Conservation (phyloP, 2,329 filamentous ascomycete genomes). For the Domatiomyces globalis region DNA sequence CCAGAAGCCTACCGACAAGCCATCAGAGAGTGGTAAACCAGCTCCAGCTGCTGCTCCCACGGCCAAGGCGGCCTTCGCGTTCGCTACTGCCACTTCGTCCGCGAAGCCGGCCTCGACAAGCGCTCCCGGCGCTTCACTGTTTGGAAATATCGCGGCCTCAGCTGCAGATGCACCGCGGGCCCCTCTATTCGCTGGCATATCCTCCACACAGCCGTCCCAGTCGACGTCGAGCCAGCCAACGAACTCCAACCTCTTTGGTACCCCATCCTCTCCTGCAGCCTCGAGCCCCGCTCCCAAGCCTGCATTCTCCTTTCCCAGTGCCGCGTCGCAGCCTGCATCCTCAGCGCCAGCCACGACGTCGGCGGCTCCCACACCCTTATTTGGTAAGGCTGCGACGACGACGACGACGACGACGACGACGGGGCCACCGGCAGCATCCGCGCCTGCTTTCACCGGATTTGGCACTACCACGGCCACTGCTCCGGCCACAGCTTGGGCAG, state of each 20-base stretch:
- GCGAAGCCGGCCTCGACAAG: not conserved
- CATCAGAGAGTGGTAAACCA: no score
- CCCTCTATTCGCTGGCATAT: not conserved
- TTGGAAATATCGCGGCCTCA: not conserved
- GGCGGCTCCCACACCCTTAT: conserved; percentile 13
- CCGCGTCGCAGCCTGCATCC: conserved; percentile 7
- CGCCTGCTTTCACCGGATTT: conserved; percentile 5
- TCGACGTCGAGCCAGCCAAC: conserved; percentile 1
- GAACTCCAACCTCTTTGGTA: conserved; percentile 6
- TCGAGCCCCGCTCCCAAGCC: conserved; percentile 5
- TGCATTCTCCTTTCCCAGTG: conserved; percentile 4
- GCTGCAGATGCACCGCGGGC: not conserved
- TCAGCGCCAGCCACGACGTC: conserved; percentile 7
- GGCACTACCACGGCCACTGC: conserved; percentile 3
- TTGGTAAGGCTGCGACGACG: not conserved
- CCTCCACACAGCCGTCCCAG: not conserved
- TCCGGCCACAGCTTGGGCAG: conserved; percentile 1
- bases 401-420: conserved; percentile 13
- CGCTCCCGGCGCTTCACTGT: not conserved
- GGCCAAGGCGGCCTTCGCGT: no score
- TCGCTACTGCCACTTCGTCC: not conserved
- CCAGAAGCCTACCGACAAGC: not conserved
- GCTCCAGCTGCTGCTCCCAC: no score
- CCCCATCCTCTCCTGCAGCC: conserved; percentile 4
- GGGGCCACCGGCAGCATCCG: conserved; percentile 15